Percentiles rank a stretch among this genome's conserved stretches.
phyloP scores from a whole-genome alignment of 1,284 basidiomycete genomes.

The Xerocomus minutiporus region DNA sequence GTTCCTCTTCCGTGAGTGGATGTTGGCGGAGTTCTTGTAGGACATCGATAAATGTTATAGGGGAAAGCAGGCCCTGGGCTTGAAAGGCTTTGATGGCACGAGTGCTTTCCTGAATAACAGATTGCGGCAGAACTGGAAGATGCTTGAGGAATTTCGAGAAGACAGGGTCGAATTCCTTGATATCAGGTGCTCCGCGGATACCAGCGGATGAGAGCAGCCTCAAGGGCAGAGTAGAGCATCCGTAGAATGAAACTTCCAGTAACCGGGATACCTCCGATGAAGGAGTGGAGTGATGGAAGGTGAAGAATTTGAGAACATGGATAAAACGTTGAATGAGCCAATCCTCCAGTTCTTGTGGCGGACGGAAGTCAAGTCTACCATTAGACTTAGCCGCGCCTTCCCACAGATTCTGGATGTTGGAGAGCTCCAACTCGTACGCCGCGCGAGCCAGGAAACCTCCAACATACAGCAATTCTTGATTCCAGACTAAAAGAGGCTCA shows the following conservation, averaged over 20 bases:
- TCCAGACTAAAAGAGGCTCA: conserved; percentile 60
- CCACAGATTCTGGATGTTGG: conserved; percentile 54
- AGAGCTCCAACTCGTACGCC: conserved; percentile 86
- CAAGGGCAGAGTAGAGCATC: conserved; percentile 52
- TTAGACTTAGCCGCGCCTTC: conserved; percentile 39
- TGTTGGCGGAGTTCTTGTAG: conserved; percentile 72
- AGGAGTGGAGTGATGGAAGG: conserved; percentile 83
- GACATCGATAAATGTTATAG: conserved; percentile 86
- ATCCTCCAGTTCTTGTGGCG: conserved; percentile 41
- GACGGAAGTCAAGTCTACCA: conserved; percentile 18
- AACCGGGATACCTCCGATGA: conserved; percentile 78
- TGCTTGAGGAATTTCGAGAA: conserved; percentile 79
- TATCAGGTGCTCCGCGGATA: conserved; percentile 62
- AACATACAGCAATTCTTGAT: conserved; percentile 79
- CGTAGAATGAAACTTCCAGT: conserved; percentile 82
- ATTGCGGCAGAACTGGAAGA: conserved; percentile 71
- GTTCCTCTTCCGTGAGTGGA: conserved; percentile 73
- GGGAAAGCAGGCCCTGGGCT: conserved; percentile 66
- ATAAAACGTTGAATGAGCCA: conserved; percentile 65
- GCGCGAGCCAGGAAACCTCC: conserved; percentile 80
- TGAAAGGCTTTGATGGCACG: conserved; percentile 66
- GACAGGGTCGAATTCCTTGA: conserved; percentile 75
- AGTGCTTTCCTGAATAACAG: conserved; percentile 60
- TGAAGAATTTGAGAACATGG: conserved; percentile 88
- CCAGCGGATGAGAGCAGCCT: conserved; percentile 81